Evolutionary conservation across 352 stramenopile genomes (phyloP), one percentile per base, ranked within the genome.

Genomic region (Globisporangium middletonii): DNA sequence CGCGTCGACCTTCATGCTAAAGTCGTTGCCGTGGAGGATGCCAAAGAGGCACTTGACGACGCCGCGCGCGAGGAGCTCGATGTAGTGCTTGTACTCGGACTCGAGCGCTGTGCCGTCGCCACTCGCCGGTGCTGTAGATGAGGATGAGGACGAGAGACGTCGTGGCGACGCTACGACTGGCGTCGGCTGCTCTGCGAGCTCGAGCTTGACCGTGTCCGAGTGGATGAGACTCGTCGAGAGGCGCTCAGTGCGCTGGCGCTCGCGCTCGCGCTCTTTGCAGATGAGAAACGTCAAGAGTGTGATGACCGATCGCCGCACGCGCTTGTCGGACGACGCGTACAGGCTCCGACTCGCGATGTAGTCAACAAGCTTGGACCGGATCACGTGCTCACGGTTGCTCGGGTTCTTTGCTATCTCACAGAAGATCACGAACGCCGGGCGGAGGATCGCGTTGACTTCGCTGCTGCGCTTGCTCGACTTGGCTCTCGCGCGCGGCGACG

Each of bases 11-110:
- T 87, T 87, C 70, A 85, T 87, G 43, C 67, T 71, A 27, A 86
- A 86, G 50, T 88, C 78, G 51, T 86, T 83, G n/a, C 76, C 80
- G 16, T 59, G 52, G 6, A 91, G 63, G 47, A 89, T 85, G 3
- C 76, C 79, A 63, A 88, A 88, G 48, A 88, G 67, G 18, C 77
- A 88, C 47, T 87, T 83, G 50, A 89, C 78, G 30, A 88, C 70
- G 11, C 81, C 81, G n/a, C 79, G 72, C 0, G 81, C 79, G 5
- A 89, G 61, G 1, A 92, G 62, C 37, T 92, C 79, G 44, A 89
- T 83, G 59, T 89, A 88, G 54, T 85, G 77, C 59, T 81, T 76
- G 52, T 86, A 86, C 44, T 88, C 72, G 37, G 65, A 54, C 50
- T 81, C 73, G 0, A 54, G 54, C 8, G 38, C 41, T 26, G 53